Percentiles rank a stretch among this genome's conserved stretches.
Evolutionary conservation across 1,284 basidiomycete species (phyloP).

Genomic region (Irpex sp.): DNA sequence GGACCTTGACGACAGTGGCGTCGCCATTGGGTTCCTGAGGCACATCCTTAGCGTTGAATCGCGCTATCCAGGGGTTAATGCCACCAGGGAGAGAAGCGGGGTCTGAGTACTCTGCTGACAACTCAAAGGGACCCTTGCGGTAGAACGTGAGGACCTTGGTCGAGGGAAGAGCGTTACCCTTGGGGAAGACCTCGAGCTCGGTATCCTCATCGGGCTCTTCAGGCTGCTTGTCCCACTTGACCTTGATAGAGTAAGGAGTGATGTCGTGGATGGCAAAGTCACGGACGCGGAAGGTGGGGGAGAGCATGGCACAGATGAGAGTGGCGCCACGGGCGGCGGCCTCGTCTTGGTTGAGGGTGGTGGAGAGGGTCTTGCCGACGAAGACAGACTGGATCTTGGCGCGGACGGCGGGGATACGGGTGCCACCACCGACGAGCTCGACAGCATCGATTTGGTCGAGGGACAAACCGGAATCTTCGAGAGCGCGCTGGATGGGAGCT

Average conservation of each 20-base stretch:
- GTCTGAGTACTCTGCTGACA: constrained; percentile 79
- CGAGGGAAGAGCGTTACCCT: constrained; percentile 78
- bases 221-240: constrained; percentile 73
- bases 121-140: constrained; percentile 79
- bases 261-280: constrained; percentile 87
- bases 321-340: constrained; percentile 91
- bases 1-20: constrained; percentile 79
- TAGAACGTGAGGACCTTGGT: constrained; percentile 95
- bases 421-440: constrained; percentile 66
- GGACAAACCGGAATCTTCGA: constrained; percentile 51
- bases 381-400: constrained; percentile 59
- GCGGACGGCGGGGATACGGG: constrained; percentile 67
- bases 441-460: constrained; percentile 59
- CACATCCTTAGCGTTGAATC: constrained; percentile 79
- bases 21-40: constrained; percentile 64
- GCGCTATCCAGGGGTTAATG: constrained; percentile 80
- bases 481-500: constrained; percentile 49
- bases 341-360: constrained; percentile 94
- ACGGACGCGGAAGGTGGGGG: constrained; percentile 92
- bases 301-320: constrained; percentile 90
- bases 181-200: constrained; percentile 82
- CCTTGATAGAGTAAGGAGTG: constrained; percentile 80
- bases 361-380: constrained; percentile 66
- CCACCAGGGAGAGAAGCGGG: constrained; percentile 64
- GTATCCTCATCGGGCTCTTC: constrained; percentile 83